Evolutionary conservation across 352 stramenopile genomes (phyloP).

Genomic region (Phytopythium oedochilum): DNA sequence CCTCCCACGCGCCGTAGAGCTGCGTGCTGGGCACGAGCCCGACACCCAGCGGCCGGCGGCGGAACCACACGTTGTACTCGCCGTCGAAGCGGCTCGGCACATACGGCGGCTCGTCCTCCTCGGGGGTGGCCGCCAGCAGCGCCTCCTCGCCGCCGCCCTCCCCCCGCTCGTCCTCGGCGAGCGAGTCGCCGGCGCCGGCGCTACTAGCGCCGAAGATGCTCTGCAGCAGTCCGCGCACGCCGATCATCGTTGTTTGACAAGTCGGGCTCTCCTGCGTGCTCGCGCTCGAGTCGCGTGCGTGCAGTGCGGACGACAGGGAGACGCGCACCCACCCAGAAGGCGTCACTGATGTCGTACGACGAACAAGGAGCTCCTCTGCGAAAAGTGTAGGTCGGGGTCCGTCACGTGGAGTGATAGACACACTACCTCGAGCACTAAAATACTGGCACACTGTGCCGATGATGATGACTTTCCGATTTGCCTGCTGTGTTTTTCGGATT

Average conservation of each 20-base stretch:
- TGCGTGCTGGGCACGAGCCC: slow-evolving; percentile 76
- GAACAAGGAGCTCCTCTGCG: no score
- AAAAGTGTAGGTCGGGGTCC: no score
- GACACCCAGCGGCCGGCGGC: slow-evolving; percentile 58
- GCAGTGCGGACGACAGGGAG: no score
- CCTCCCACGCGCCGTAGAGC: slow-evolving; percentile 76
- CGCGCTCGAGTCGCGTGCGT: not conserved
- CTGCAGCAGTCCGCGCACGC: slow-evolving; percentile 25
- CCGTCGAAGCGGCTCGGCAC: slow-evolving; percentile 42
- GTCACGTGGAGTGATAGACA: no score
- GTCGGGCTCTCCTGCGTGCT: not conserved
- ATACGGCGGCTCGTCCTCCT: slow-evolving; percentile 29
- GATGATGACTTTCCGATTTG: no score
- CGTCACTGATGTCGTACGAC: no score
- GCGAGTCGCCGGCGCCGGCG: slow-evolving; percentile 4
- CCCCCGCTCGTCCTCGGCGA: not conserved
- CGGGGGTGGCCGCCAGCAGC: not conserved
- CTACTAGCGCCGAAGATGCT: slow-evolving; percentile 23
- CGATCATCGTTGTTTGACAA: slow-evolving; percentile 10
- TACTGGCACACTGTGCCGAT: no score
- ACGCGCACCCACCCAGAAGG: not conserved
- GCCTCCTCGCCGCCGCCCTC: not conserved
- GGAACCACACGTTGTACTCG: slow-evolving; percentile 69
- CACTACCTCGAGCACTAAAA: no score
- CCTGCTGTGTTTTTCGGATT: no score